Evolutionary conservation across 768 basidiomycete genomes (phyloP).

Genomic region (Cyclocybe aegerita): DNA sequence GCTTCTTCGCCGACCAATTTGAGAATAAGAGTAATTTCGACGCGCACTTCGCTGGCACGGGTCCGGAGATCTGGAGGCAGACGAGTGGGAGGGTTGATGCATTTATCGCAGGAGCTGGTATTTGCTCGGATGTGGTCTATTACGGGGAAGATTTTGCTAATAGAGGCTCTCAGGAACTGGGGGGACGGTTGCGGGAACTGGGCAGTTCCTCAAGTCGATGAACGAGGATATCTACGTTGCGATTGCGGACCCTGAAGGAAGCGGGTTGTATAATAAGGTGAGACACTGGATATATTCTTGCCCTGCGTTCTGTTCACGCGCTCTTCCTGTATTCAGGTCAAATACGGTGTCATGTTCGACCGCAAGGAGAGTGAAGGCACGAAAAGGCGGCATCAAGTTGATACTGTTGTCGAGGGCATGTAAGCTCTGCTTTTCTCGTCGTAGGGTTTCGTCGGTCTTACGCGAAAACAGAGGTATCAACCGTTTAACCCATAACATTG

Average conservation of each 20-base stretch:
- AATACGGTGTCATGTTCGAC: constrained; percentile 94
- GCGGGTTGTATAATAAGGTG: constrained; percentile 93
- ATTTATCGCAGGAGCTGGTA: constrained; percentile 90
- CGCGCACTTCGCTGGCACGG: constrained; percentile 88
- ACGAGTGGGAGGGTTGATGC: constrained; percentile 79
- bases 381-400: constrained; percentile 90
- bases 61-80: constrained; percentile 94
- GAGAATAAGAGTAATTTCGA: constrained; percentile 92
- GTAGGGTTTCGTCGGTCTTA: background rate
- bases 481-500: constrained; percentile 87
- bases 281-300: background rate
- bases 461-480: constrained; percentile 75
- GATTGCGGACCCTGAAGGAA: constrained; percentile 90
- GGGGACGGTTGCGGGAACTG: constrained; percentile 89
- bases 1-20: constrained; percentile 96
- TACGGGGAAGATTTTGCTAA: background rate
- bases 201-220: constrained; percentile 76
- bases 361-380: constrained; percentile 91
- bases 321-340: constrained; percentile 48
- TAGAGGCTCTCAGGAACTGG: constrained; percentile 71
- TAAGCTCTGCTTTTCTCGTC: constrained; percentile 23
- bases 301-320: background rate
- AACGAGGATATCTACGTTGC: constrained; percentile 65
- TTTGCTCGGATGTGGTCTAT: background rate
- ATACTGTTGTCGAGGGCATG: constrained; percentile 96